phyloP scores from a whole-genome alignment of 495 filamentous ascomycete species.

The Aspergillus cavernicola region DNA sequence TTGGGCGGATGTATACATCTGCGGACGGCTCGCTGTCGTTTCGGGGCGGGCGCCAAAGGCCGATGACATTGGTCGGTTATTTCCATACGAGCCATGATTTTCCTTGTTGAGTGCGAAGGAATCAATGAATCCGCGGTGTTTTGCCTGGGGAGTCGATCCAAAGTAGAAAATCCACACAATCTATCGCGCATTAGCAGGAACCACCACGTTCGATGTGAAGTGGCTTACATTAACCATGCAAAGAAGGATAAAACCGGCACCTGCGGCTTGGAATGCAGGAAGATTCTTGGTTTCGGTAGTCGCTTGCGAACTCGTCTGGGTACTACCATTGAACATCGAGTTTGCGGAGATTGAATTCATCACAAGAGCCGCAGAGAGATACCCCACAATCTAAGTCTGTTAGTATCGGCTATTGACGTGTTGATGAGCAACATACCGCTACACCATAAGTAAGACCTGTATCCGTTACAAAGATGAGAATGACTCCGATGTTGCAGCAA shows the following conservation, averaged over 20 bases:
- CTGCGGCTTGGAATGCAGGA: slow-evolving; percentile 75
- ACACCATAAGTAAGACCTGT: slow-evolving; percentile 82
- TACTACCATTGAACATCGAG: slow-evolving; percentile 63
- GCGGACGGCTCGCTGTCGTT: slow-evolving; percentile 75
- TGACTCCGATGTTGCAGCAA: slow-evolving; percentile 73
- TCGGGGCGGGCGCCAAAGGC: slow-evolving; percentile 63
- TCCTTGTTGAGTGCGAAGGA: slow-evolving; percentile 95
- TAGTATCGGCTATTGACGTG: slow-evolving; percentile 15
- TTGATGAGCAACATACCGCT: slow-evolving; percentile 52
- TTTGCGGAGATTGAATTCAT: slow-evolving; percentile 82
- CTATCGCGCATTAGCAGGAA: slow-evolving; percentile 41
- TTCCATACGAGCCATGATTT: slow-evolving; percentile 61
- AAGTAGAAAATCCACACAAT: slow-evolving; percentile 99
- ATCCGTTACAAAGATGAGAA: slow-evolving; percentile 76
- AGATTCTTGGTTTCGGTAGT: slow-evolving; percentile 28
- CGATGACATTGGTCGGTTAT: slow-evolving; percentile 48
- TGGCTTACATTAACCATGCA: slow-evolving; percentile 84
- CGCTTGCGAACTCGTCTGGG: not conserved
- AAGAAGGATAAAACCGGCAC: slow-evolving; percentile 92
- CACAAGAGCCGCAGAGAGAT: slow-evolving; percentile 75
- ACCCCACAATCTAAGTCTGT: slow-evolving; percentile 69
- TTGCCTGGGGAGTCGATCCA: slow-evolving; percentile 84
- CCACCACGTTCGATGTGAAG: not conserved
- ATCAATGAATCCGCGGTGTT: slow-evolving; percentile 86
- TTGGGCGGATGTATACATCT: slow-evolving; percentile 96